Percentiles rank a stretch among this genome's conserved stretches.
phyloP scores from a whole-genome alignment of 208 protist genomes.

The Novymonas esmeraldas region DNA sequence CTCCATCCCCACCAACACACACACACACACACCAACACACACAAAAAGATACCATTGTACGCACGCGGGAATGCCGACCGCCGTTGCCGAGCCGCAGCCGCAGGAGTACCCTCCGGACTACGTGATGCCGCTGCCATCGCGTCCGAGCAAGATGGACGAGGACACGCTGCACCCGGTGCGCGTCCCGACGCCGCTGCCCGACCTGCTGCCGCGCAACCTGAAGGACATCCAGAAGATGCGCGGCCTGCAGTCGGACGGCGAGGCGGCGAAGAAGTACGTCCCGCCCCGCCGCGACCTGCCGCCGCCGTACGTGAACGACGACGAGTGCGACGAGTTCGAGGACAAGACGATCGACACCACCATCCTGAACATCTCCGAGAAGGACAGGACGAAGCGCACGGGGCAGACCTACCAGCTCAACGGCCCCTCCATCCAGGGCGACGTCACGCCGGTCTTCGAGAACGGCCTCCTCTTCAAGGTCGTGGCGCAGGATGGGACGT shows the following conservation, averaged over 20 bases:
- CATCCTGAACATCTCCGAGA: slow-evolving; percentile 51
- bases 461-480: slow-evolving; percentile 78
- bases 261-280: slow-evolving; percentile 58
- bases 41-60: no score
- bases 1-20: not conserved
- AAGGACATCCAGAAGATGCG: slow-evolving; percentile 77
- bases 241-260: slow-evolving; percentile 55
- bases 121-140: slow-evolving; percentile 50
- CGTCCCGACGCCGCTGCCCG: slow-evolving; percentile 62
- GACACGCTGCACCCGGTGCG: slow-evolving; percentile 65
- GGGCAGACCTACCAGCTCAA: slow-evolving; percentile 35
- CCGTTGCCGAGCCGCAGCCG: slow-evolving; percentile 25
- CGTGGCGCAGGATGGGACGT: slow-evolving; percentile 52
- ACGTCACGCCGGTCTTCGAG: slow-evolving; percentile 64
- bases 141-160: slow-evolving; percentile 34
- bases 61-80: not conserved
- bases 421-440: slow-evolving; percentile 53
- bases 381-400: slow-evolving; percentile 17
- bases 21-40: not conserved
- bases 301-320: slow-evolving; percentile 80
- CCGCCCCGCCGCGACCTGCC: slow-evolving; percentile 58
- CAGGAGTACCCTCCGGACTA: slow-evolving; percentile 45
- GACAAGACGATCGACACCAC: slow-evolving; percentile 70
- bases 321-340: slow-evolving; percentile 85
- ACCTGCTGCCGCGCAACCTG: slow-evolving; percentile 70